These are phyloP conservation scores for Lepiota subincarnata DNA, from an alignment of 768 basidiomycete species.

Conservation along the genomic window DNA sequence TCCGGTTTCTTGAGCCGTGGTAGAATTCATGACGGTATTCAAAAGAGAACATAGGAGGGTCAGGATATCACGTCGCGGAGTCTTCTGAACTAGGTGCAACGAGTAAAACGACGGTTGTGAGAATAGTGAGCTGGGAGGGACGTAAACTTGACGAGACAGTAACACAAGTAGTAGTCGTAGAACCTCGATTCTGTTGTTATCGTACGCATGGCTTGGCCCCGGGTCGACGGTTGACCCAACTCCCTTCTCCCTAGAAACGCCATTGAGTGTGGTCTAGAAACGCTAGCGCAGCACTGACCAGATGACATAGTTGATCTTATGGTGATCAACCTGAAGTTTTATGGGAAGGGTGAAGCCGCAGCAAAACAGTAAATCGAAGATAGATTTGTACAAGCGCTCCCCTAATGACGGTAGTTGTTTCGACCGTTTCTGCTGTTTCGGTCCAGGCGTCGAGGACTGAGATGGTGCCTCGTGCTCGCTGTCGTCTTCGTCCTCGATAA, in stretches of 20 bases:
- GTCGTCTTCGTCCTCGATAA: conserved; percentile 81
- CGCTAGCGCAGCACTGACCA: conserved; percentile 53
- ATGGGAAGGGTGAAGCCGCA: conserved; percentile 90
- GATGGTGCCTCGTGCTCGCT: conserved; percentile 36
- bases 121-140: conserved; percentile 64
- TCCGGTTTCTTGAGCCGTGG: conserved; percentile 43
- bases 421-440: conserved; percentile 24
- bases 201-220: conserved; percentile 57
- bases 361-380: conserved; percentile 87
- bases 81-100: conserved; percentile 71
- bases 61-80: conserved; percentile 77
- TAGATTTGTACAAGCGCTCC: conserved; percentile 72
- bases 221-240: conserved; percentile 83
- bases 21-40: conserved; percentile 82
- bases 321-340: conserved; percentile 69
- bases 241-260: conserved; percentile 80
- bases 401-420: conserved; percentile 70
- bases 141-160: conserved; percentile 88
- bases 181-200: conserved; percentile 84
- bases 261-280: not conserved
- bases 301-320: conserved; percentile 83
- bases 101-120: conserved; percentile 74
- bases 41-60: conserved; percentile 90
- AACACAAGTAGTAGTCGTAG: conserved; percentile 84
- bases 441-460: conserved; percentile 13